Evolutionary conservation across 768 basidiomycete genomes (phyloP).

Genomic region (Dioszegia hungarica): DNA sequence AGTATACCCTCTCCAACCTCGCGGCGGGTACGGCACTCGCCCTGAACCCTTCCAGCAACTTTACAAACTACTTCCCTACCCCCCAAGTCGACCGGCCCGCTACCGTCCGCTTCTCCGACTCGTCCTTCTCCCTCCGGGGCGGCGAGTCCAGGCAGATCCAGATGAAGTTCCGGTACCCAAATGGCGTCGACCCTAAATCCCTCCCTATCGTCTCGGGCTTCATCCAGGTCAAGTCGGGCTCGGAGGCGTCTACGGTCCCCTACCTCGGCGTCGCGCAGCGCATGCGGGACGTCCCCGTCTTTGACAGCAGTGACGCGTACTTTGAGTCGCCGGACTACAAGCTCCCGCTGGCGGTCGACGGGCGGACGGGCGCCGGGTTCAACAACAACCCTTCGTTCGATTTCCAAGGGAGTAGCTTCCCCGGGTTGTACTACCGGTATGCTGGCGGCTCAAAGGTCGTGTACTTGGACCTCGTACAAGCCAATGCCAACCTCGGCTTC

Average conservation of each 20-base stretch:
- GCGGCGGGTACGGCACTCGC: constrained; percentile 45
- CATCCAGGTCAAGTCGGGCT: constrained; percentile 49
- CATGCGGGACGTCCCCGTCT: constrained; percentile 42
- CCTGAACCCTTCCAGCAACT: constrained; percentile 10
- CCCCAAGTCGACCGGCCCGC: constrained; percentile 51
- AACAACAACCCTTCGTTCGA: constrained; percentile 1
- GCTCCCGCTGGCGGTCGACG: background rate
- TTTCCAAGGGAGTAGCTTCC: background rate
- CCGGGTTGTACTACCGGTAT: background rate
- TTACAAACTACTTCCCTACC: constrained; percentile 53
- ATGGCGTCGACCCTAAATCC: constrained; percentile 50
- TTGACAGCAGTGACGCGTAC: constrained; percentile 37
- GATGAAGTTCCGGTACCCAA: constrained; percentile 55
- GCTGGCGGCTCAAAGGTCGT: background rate
- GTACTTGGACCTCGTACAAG: constrained; percentile 34
- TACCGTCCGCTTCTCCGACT: constrained; percentile 53
- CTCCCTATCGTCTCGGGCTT: constrained; percentile 63
- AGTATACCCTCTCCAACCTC: constrained; percentile 37
- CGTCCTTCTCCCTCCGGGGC: constrained; percentile 51
- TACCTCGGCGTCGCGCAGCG: constrained; percentile 47
- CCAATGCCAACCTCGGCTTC: constrained; percentile 36
- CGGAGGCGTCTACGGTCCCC: constrained; percentile 26
- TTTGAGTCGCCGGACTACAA: constrained; percentile 8
- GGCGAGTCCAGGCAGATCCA: constrained; percentile 46
- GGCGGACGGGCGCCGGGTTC: background rate